phyloP scores from a whole-genome alignment of 768 basidiomycete genomes.

The Kwoniella sp. region DNA sequence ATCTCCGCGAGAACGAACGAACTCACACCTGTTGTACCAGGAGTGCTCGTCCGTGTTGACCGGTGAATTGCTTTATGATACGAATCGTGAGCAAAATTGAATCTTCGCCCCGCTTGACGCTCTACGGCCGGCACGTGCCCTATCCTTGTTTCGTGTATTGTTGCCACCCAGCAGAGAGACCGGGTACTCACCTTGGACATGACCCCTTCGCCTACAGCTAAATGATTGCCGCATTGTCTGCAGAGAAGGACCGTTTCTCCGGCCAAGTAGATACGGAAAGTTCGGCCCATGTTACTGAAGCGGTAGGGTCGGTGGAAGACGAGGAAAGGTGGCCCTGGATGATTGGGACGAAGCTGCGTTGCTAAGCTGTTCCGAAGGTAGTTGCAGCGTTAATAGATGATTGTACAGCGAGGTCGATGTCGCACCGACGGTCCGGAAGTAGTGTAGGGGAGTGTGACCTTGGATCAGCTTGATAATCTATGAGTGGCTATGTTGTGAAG shows the following conservation, averaged over 20 bases:
- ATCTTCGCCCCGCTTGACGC: neutral
- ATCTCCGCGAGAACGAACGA: neutral
- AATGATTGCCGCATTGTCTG: slow-evolving; percentile 50
- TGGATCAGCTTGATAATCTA: too few species aligned
- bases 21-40: slow-evolving; percentile 91
- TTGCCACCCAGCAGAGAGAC: slow-evolving; percentile 9
- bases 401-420: too few species aligned
- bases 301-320: neutral
- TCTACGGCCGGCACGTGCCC: neutral
- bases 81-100: neutral
- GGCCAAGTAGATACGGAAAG: slow-evolving; percentile 51
- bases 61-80: slow-evolving; percentile 81
- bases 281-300: slow-evolving; percentile 40
- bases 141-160: too few species aligned
- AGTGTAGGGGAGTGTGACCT: too few species aligned
- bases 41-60: slow-evolving; percentile 93
- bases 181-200: slow-evolving; percentile 43
- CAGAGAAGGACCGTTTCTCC: slow-evolving; percentile 52
- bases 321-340: neutral
- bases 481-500: too few species aligned
- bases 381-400: too few species aligned
- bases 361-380: too few species aligned
- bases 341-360: neutral
- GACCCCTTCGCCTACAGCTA: slow-evolving; percentile 49
- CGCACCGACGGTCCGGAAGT: too few species aligned